These are phyloP conservation scores for Ceratorhiza oryzae-sativae DNA, from an alignment of 1,284 basidiomycete genomes.

Conservation along the genomic window DNA sequence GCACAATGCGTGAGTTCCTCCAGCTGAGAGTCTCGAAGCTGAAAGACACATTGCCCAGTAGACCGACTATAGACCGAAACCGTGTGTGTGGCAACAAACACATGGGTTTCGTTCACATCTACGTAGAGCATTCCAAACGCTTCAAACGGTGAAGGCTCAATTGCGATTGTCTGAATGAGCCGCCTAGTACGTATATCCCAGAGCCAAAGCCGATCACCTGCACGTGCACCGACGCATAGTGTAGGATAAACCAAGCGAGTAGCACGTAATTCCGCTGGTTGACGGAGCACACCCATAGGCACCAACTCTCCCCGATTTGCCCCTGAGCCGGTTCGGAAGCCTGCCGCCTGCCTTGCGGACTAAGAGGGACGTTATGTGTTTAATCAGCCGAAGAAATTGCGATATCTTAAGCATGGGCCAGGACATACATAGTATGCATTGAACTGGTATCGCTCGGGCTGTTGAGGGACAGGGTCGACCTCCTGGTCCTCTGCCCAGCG, in stretches of 20 bases:
- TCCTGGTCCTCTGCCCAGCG: constrained; percentile 19
- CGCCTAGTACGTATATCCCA: constrained; percentile 25
- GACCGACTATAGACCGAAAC: constrained; percentile 28
- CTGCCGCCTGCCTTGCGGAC: not conserved
- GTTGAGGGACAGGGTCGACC: not conserved
- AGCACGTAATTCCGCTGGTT: not conserved
- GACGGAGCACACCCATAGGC: constrained; percentile 17
- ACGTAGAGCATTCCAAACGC: constrained; percentile 19
- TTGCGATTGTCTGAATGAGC: constrained; percentile 14
- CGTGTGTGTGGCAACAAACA: constrained; percentile 13
- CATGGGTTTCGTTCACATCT: constrained; percentile 29
- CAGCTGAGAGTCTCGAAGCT: constrained; percentile 4
- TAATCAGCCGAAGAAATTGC: not conserved
- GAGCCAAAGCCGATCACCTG: constrained; percentile 15
- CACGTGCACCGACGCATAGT: constrained; percentile 8
- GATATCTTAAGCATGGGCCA: not conserved
- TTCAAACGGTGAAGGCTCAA: constrained; percentile 3
- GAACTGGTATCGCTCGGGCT: not conserved
- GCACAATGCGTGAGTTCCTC: not conserved
- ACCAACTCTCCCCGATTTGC: constrained; percentile 5
- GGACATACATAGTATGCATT: not conserved
- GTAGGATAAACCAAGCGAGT: constrained; percentile 31
- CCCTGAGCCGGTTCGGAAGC: not conserved
- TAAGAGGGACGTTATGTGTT: not conserved
- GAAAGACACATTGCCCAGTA: constrained; percentile 29